Percentiles rank a stretch among this genome's conserved stretches.
Evolutionary conservation across 2,329 filamentous ascomycete genomes (phyloP).

Genomic region (Penicillium sp.): DNA sequence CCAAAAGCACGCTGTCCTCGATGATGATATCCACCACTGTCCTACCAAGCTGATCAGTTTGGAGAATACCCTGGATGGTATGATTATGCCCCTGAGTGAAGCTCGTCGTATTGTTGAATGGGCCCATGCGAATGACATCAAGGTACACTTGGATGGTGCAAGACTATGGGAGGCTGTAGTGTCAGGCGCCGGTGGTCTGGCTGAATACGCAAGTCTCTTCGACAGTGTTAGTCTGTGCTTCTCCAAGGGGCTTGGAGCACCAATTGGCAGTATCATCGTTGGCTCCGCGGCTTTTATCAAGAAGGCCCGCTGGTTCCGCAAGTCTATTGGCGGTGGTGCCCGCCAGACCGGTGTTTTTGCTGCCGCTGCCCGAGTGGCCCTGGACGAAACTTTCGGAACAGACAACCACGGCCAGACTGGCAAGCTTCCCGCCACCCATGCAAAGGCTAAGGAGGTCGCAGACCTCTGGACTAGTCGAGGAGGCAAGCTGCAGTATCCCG

Average conservation of each 20-base stretch:
- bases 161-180: slow-evolving; percentile 76
- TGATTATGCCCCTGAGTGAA: slow-evolving; percentile 71
- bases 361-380: slow-evolving; percentile 68
- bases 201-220: slow-evolving; percentile 64
- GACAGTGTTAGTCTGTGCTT: slow-evolving; percentile 76
- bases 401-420: slow-evolving; percentile 58
- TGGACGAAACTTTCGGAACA: slow-evolving; percentile 71
- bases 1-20: slow-evolving; percentile 57
- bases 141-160: slow-evolving; percentile 74
- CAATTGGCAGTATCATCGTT: slow-evolving; percentile 71
- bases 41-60: slow-evolving; percentile 77
- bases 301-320: slow-evolving; percentile 69
- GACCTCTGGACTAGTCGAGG: slow-evolving; percentile 65
- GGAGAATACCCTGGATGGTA: slow-evolving; percentile 80
- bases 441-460: slow-evolving; percentile 58
- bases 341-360: slow-evolving; percentile 72
- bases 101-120: slow-evolving; percentile 65
- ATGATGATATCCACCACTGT: slow-evolving; percentile 67
- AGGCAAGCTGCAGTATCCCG: slow-evolving; percentile 63
- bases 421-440: slow-evolving; percentile 57
- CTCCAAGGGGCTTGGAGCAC: slow-evolving; percentile 76
- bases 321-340: slow-evolving; percentile 73
- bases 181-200: slow-evolving; percentile 61
- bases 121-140: slow-evolving; percentile 60
- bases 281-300: slow-evolving; percentile 57